phyloP scores from a whole-genome alignment of 2,329 filamentous ascomycete species.

The Calonectria pteridis region DNA sequence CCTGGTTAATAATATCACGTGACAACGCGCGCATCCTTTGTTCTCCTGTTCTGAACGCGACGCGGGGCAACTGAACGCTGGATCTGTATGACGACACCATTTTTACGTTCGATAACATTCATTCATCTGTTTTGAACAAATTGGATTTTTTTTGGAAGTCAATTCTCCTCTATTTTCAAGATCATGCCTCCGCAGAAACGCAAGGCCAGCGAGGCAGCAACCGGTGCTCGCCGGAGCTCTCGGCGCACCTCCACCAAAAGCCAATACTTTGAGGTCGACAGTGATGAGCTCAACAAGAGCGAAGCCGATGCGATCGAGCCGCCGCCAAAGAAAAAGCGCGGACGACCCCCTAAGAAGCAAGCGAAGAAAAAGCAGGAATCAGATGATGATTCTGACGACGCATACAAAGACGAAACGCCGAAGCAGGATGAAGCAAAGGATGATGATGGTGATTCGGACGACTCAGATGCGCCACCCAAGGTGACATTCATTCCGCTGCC shows the following conservation, averaged over 20 bases:
- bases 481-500: slow-evolving; percentile 52
- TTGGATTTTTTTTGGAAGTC: not conserved
- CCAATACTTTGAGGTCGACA: slow-evolving; percentile 61
- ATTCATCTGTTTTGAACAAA: not conserved
- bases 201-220: slow-evolving; percentile 45
- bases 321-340: slow-evolving; percentile 46
- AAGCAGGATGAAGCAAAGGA: slow-evolving; percentile 42
- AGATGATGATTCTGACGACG: slow-evolving; percentile 44
- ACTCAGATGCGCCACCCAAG: slow-evolving; percentile 50
- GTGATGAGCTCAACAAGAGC: slow-evolving; percentile 25
- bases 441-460: slow-evolving; percentile 43
- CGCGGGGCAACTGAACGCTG: slow-evolving; percentile 3
- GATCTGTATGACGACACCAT: slow-evolving; percentile 7
- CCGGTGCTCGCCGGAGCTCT: slow-evolving; percentile 59
- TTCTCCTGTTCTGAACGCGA: not conserved
- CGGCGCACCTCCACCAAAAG: slow-evolving; percentile 63
- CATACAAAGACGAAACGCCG: slow-evolving; percentile 40
- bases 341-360: slow-evolving; percentile 31
- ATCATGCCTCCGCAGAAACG: slow-evolving; percentile 57
- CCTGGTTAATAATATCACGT: slow-evolving; percentile 7
- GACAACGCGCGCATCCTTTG: slow-evolving; percentile 19
- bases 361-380: not conserved
- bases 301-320: slow-evolving; percentile 39
- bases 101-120: not conserved
- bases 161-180: not conserved